phyloP scores from a whole-genome alignment of 306 rosid species.

The Quercus engelmannii region DNA sequence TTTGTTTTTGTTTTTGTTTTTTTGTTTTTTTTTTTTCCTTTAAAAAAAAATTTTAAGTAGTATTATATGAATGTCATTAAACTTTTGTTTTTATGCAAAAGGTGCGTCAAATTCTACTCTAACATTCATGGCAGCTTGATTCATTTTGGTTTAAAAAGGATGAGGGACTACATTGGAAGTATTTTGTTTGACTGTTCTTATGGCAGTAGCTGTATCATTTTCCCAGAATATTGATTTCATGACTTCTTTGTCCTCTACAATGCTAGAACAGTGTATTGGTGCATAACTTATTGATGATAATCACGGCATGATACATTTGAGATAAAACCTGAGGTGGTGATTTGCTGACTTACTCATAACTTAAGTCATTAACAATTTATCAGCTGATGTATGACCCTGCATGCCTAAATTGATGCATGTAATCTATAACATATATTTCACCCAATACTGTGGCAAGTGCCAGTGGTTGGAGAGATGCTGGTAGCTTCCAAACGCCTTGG shows the following conservation, averaged over 20 bases:
- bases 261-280: conserved; percentile 8
- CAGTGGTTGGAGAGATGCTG: neutral
- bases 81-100: neutral
- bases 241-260: neutral
- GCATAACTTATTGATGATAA: neutral
- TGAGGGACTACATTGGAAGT: neutral
- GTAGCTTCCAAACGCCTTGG: neutral
- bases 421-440: neutral
- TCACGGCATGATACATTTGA: neutral
- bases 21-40: too few species aligned
- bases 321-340: neutral
- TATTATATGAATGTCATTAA: neutral
- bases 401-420: neutral
- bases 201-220: neutral
- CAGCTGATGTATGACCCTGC: neutral
- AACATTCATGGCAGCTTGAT: neutral
- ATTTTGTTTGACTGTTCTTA: neutral
- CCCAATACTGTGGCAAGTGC: neutral
- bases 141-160: neutral
- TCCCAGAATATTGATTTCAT: neutral
- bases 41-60: neutral
- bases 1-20: too few species aligned
- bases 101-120: neutral
- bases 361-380: neutral
- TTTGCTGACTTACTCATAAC: neutral